phyloP scores from a whole-genome alignment of 108 stramenopile genomes.

The Pinguiococcus pyrenoidosus region DNA sequence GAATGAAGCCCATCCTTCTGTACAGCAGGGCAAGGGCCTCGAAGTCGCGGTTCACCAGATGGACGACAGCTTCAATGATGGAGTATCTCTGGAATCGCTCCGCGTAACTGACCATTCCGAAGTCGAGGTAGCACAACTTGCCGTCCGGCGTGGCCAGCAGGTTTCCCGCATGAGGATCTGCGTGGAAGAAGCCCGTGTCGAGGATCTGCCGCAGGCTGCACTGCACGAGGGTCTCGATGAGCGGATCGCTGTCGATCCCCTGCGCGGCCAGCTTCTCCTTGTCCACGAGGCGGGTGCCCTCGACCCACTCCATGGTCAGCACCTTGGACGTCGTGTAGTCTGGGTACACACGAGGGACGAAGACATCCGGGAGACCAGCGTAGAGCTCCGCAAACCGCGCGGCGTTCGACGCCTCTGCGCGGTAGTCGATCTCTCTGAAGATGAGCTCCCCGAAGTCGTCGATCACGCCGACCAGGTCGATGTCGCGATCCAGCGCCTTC shows the following conservation, averaged over 20 bases:
- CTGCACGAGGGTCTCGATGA: conserved; percentile 83
- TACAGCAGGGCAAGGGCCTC: conserved; percentile 64
- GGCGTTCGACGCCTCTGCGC: conserved; percentile 87
- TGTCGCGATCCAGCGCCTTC: conserved; percentile 45
- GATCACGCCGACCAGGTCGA: conserved; percentile 74
- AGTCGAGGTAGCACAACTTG: conserved; percentile 75
- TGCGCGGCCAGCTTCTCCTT: conserved; percentile 44
- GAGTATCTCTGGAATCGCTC: conserved; percentile 68
- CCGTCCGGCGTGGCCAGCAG: conserved; percentile 62
- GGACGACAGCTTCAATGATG: conserved; percentile 83
- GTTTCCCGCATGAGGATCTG: conserved; percentile 46
- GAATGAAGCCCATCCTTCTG: conserved; percentile 76
- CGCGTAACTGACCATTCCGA: conserved; percentile 89
- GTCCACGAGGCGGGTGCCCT: conserved; percentile 54
- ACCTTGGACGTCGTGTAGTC: conserved; percentile 74
- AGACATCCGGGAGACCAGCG: conserved; percentile 67
- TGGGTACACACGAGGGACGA: conserved; percentile 78
- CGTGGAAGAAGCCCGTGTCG: conserved; percentile 64
- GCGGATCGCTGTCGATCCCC: conserved; percentile 35
- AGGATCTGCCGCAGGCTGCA: conserved; percentile 79
- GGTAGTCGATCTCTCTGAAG: conserved; percentile 88
- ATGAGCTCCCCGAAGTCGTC: conserved; percentile 88
- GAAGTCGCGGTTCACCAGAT: conserved; percentile 93
- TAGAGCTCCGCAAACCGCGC: conserved; percentile 83
- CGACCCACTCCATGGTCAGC: conserved; percentile 86